Base-by-base conservation (phyloP, 257 asterid species). In the Salvia miltiorrhiza region DNA sequence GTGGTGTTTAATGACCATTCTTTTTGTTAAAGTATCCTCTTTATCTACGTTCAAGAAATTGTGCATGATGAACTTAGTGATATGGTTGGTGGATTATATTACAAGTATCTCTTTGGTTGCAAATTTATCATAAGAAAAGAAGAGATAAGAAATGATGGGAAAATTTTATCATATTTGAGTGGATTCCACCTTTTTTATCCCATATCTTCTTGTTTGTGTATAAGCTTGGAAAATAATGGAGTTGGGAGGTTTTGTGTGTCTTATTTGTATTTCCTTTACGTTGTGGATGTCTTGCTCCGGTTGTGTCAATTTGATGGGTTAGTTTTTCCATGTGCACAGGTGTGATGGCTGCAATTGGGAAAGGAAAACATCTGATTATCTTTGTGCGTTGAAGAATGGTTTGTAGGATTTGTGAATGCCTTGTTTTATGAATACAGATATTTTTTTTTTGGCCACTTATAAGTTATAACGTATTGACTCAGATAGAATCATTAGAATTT, bases 231-330 rank as follows among this genome's bases (percentile, higher is more conserved):
- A 58, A 48, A 35, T 24, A 48, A 57, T 32, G 54, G 33, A 5
- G 17, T 57, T 43, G 13, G 40, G 72, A 7, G 57, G 4, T 43
- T 19, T 55, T 30, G 72, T 52, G 53, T n/a, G n/a, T n/a, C n/a
- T n/a, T n/a, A n/a, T 41, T 39, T 65, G 41, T 48, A 58, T 65
- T 49, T 37, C 13, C 49, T 56, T 12, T n/a, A 44, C 41, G 2
- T 54, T 48, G 56, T 75, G 9, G 67, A 48, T 48, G 76, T 72
- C 64, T 65, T 50, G 30, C 72, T 55, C 63, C 73, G 58, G 70
- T 70, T 77, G 85, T 73, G 80, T 83, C 83, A 69, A 68, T 79
- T 79, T 83, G 85, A 82, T 79, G 74, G 48, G 71, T 69, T 75
- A 65, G 12, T 63, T 48, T 80, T 79, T 80, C 71, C 75, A 68